A percentile compares a stretch with the other conserved stretches of the same genome.
Evolutionary conservation across 306 rosid species (phyloP).

Genomic region (Rubus parviflorus): DNA sequence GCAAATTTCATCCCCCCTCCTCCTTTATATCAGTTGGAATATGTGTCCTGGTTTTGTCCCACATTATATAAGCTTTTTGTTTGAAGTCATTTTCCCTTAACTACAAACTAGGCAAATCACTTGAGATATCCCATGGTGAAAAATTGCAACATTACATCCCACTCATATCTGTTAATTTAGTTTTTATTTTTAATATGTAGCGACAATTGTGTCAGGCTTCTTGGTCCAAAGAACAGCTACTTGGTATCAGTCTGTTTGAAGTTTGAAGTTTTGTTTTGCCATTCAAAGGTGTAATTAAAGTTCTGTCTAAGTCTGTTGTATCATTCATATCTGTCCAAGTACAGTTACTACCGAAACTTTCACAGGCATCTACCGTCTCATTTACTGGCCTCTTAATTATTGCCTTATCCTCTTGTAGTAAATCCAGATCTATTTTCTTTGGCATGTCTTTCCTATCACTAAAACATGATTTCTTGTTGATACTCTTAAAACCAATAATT

Average conservation of each 20-base stretch:
- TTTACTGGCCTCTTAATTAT: neutral
- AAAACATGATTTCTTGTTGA: neutral
- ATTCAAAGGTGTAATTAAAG: neutral
- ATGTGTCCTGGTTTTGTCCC: neutral
- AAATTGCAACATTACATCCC: too few relatives aligned
- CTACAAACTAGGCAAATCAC: neutral
- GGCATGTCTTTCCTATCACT: constrained; percentile 1
- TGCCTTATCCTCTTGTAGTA: constrained; percentile 7
- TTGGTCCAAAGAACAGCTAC: constrained; percentile 1
- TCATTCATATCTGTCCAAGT: neutral
- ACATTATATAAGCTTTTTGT: neutral
- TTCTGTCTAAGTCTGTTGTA: neutral
- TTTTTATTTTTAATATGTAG: too few relatives aligned
- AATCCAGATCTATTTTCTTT: neutral
- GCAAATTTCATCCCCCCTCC: too few relatives aligned
- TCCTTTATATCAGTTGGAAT: constrained; percentile 3
- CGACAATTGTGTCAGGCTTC: too few relatives aligned
- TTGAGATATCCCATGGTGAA: neutral
- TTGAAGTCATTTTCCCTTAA: neutral
- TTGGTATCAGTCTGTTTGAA: neutral
- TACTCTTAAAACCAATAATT: neutral
- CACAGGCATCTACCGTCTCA: neutral
- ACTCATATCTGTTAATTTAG: too few relatives aligned
- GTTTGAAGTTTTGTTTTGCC: neutral
- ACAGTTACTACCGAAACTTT: neutral